A percentile compares a stretch with the other conserved stretches of the same genome.
phyloP scores from a whole-genome alignment of 371 early-diverging fungal species.

The Nosema muscidifuracis region DNA sequence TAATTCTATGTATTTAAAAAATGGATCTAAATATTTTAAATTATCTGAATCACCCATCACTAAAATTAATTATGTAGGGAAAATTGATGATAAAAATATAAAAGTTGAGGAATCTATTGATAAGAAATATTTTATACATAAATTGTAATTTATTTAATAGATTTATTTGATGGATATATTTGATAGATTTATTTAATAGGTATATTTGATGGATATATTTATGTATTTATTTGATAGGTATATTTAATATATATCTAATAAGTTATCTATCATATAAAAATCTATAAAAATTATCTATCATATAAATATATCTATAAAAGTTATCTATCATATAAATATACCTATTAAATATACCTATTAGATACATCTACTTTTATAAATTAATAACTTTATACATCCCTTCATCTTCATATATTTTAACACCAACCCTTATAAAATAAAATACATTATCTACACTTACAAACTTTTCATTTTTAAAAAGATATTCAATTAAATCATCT shows the following conservation, averaged over 20 bases:
- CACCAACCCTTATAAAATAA: neutral
- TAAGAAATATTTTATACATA: slow-evolving; percentile 13
- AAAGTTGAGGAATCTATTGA: neutral
- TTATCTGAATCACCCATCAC: neutral
- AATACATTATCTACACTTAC: neutral
- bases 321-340: no score
- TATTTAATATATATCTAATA: no score
- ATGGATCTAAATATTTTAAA: slow-evolving; percentile 40
- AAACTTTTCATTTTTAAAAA: neutral
- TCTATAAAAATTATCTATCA: neutral
- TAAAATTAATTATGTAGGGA: neutral
- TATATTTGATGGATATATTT: no score
- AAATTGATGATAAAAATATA: neutral
- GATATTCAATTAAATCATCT: neutral
- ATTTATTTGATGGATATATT: no score
- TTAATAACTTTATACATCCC: neutral
- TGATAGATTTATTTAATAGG: no score
- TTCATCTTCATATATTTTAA: slow-evolving; percentile 1
- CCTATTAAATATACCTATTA: neutral
- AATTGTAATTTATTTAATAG: slow-evolving; percentile 3
- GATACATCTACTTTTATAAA: neutral
- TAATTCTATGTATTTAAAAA: slow-evolving; percentile 43
- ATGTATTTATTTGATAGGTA: no score
- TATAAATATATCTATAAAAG: no score
- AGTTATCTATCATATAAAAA: no score